A percentile compares a stretch with the other conserved stretches of the same genome.
These are phyloP conservation scores for Ostreobium quekettii DNA, from an alignment of 139 green algal genomes.

Conservation along the genomic window DNA sequence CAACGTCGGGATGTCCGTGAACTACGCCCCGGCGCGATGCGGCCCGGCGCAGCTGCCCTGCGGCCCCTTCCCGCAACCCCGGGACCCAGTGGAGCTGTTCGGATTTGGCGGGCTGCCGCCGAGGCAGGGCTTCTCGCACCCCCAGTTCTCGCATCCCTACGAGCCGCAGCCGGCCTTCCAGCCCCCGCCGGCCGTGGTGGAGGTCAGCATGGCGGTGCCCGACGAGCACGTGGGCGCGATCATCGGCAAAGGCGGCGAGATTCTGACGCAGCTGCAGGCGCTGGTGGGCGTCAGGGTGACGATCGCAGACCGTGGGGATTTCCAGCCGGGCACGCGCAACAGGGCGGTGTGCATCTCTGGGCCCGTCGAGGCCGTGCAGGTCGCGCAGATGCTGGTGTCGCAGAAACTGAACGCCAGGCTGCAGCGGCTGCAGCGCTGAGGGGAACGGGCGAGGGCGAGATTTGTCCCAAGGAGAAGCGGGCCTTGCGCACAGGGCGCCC, in stretches of 20 bases:
- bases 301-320: conserved; percentile 51
- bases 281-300: conserved; percentile 49
- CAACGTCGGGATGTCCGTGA: conserved; percentile 3
- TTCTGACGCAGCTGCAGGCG: conserved; percentile 67
- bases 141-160: too few species aligned
- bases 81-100: too few species aligned
- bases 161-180: too few species aligned
- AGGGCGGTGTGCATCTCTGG: conserved; percentile 51
- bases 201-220: conserved; percentile 52
- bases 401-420: too few species aligned
- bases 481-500: too few species aligned
- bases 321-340: conserved; percentile 47
- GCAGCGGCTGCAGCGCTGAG: too few species aligned
- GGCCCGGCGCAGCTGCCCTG: neutral
- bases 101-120: too few species aligned
- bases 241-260: conserved; percentile 56
- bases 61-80: too few species aligned
- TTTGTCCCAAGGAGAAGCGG: too few species aligned
- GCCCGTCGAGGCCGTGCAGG: conserved; percentile 19
- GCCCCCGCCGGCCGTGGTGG: too few species aligned
- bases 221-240: conserved; percentile 62
- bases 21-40: neutral
- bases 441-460: too few species aligned
- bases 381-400: conserved; percentile 20
- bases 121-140: too few species aligned